Evolutionary conservation across 2,329 filamentous ascomycete species (phyloP), one percentile per base, ranked within the genome.

Genomic region (Ophiostoma fasciatum): DNA sequence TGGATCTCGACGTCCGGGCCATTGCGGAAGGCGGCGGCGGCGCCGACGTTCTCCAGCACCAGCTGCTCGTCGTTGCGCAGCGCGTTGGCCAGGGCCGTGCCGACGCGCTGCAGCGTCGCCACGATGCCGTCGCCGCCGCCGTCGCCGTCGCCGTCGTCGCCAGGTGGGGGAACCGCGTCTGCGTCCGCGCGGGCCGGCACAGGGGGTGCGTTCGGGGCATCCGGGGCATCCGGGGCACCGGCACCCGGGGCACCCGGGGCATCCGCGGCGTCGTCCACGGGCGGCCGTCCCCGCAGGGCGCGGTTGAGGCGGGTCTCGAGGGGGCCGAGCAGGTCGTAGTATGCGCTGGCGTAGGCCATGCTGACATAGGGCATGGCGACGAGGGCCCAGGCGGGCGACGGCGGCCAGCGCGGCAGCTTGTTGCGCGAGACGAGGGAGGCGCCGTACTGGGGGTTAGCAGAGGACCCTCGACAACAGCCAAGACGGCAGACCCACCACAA

Each of bases 351-450:
- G 42, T 64, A 64, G n/a, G 50, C 43, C 9, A 58, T 45, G 39
- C 56, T 57, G 32, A 60, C 33, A 22, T 48, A 61, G 0, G 70
- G 70, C 42, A 71, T 62, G 3, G 64, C 42, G 2, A 62, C 55
- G 35, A 72, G 50, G n/a, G 61, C 63, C 40, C 68, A 62, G 27
- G 61, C 57, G 1, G 67, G 63, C 1, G 67, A 64, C 0, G 68
- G 68, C 1, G 70, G 69, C 69, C 69, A 74, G 12, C 51, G 48
- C 15, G 65, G 53, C 32, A 63, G 55, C n/a, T 61, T 48, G 28
- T 66, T 56, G 29, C 61, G 56, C 36, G 62, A 55, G 25, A 64
- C 48, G 19, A 66, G 59, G 23, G 60, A 57, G 10, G 61, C 56
- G 33, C 60, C 62, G 38, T 65, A 71, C 68, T 72, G 36, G 25